Evolutionary conservation across 2,329 filamentous ascomycete genomes (phyloP).

Genomic region (Monosporascus sp.): DNA sequence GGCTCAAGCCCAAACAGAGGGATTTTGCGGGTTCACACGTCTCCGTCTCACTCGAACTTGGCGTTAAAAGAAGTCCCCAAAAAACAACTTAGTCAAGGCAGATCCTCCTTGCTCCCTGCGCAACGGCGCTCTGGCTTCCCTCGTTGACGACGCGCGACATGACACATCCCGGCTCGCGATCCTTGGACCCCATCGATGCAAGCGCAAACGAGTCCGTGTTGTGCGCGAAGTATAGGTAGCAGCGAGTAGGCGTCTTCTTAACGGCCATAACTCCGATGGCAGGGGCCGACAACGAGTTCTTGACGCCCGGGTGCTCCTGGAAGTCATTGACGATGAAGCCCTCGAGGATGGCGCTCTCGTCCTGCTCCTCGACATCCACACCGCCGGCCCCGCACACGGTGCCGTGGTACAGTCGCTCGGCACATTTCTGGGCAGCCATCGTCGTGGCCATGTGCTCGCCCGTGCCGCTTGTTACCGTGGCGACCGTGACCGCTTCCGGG

Average conservation of each 20-base stretch:
- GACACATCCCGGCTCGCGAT: conserved; percentile 69
- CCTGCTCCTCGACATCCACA: conserved; percentile 59
- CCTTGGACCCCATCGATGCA: conserved; percentile 79
- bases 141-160: conserved; percentile 72
- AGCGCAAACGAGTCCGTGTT: conserved; percentile 89
- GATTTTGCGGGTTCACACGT: too few relatives aligned
- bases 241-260: conserved; percentile 73
- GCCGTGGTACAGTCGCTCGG: conserved; percentile 74
- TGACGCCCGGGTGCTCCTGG: conserved; percentile 84
- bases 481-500: conserved; percentile 64
- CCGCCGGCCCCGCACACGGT: conserved; percentile 58
- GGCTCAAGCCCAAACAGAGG: too few relatives aligned
- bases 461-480: conserved; percentile 86
- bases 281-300: conserved; percentile 71
- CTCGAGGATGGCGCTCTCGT: conserved; percentile 71
- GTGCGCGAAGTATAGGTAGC: conserved; percentile 89
- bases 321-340: conserved; percentile 85
- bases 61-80: too few relatives aligned
- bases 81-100: conserved; percentile 16
- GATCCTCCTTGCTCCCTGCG: conserved; percentile 51
- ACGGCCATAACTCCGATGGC: conserved; percentile 89
- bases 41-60: too few relatives aligned
- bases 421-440: conserved; percentile 81
- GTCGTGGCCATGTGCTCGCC: conserved; percentile 98
- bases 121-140: conserved; percentile 41